Evolutionary conservation across 2,329 filamentous ascomycete genomes (phyloP).

Genomic region (Fusarium haematococcum): DNA sequence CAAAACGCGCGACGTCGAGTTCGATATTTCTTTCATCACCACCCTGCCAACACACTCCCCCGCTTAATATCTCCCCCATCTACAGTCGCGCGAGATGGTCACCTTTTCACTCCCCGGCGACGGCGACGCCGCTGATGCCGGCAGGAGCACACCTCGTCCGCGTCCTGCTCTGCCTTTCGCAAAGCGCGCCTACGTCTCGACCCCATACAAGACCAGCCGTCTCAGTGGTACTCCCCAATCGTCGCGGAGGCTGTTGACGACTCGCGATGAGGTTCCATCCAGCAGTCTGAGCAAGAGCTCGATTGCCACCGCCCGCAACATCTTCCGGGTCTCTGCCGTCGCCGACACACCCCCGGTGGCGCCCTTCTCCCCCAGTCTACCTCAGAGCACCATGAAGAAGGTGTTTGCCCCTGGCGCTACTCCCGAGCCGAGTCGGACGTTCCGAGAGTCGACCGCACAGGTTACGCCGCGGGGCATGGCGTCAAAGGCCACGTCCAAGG

Average conservation of each 20-base stretch:
- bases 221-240: slow-evolving; percentile 55
- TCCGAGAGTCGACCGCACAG: slow-evolving; percentile 60
- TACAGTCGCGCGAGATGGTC: slow-evolving; percentile 47
- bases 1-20: slow-evolving; percentile 27
- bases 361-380: slow-evolving; percentile 60
- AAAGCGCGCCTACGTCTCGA: slow-evolving; percentile 55
- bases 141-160: slow-evolving; percentile 52
- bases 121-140: slow-evolving; percentile 46
- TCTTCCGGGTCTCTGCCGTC: slow-evolving; percentile 56
- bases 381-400: slow-evolving; percentile 59
- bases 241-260: slow-evolving; percentile 50
- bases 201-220: slow-evolving; percentile 52
- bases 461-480: slow-evolving; percentile 62
- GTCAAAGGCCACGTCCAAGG: slow-evolving; percentile 60
- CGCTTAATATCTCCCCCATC: slow-evolving; percentile 7
- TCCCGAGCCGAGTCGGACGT: slow-evolving; percentile 56
- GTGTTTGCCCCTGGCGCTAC: slow-evolving; percentile 60
- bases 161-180: slow-evolving; percentile 58
- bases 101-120: slow-evolving; percentile 55
- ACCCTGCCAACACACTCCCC: slow-evolving; percentile 11
- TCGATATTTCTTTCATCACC: slow-evolving; percentile 25
- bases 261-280: slow-evolving; percentile 51
- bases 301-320: slow-evolving; percentile 54
- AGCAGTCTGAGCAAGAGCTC: slow-evolving; percentile 52
- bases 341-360: slow-evolving; percentile 47